These are phyloP conservation scores for Orbilia oligospora DNA, from an alignment of 2,329 filamentous ascomycete genomes.

Conservation along the genomic window DNA sequence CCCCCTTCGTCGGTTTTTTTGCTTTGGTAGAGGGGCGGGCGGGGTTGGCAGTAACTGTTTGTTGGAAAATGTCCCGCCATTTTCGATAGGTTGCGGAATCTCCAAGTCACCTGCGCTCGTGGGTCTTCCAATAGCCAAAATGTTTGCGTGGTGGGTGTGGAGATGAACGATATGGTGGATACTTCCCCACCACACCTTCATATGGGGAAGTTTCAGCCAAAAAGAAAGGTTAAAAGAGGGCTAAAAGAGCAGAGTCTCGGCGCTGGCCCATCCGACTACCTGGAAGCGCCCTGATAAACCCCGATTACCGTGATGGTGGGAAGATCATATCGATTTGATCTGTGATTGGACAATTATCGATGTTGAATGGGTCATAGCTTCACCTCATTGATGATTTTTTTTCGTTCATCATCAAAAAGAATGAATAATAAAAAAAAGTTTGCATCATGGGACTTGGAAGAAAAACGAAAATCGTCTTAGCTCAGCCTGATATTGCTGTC, in stretches of 20 bases:
- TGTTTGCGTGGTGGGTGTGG: conserved; percentile 29
- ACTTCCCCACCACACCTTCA: conserved; percentile 10
- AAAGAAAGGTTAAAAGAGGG: conserved; percentile 44
- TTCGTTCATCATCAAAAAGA: too few species aligned
- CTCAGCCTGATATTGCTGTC: conserved; percentile 18
- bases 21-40: too few species aligned
- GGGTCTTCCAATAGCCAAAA: conserved; percentile 1
- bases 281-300: conserved; percentile 60
- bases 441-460: conserved; percentile 44
- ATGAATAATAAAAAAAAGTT: neutral
- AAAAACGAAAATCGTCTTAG: too few species aligned
- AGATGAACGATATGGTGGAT: conserved; percentile 22
- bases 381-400: conserved; percentile 25
- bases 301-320: conserved; percentile 57
- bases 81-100: conserved; percentile 15
- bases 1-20: neutral
- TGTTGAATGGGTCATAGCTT: conserved; percentile 48
- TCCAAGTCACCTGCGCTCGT: conserved; percentile 53
- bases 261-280: conserved; percentile 41
- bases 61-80: conserved; percentile 25
- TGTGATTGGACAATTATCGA: conserved; percentile 58
- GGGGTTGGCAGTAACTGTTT: too few species aligned
- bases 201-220: conserved; percentile 45
- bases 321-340: conserved; percentile 47
- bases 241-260: conserved; percentile 7